Base-by-base conservation (phyloP, 2,329 filamentous ascomycete genomes). In the Zasmidium angulare region DNA sequence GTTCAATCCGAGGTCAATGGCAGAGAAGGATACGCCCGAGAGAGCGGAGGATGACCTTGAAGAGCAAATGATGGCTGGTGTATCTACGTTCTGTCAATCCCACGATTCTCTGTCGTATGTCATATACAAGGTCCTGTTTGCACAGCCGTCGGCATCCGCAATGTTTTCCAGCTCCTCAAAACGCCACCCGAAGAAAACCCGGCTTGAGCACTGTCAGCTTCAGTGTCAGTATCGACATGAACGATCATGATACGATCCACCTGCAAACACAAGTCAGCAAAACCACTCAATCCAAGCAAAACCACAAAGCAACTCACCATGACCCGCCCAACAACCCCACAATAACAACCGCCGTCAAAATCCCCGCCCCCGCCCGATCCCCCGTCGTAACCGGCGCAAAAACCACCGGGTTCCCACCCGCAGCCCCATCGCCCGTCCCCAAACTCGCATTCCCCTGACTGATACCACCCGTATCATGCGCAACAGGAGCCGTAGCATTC, bases 401-500 rank as follows among this genome's bases (percentile, higher is more conserved):
- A 3, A 48, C 26, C 1, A 58, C 50, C 17, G 50, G 49, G 14
- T 54, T 31, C 21, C 56, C 26, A 19, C 46, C 24, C 4, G 46
- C 43, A 21, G 24, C 43, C 17, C 53, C 53, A 24, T 53, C 43
- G 11, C 57, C 47, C 10, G 58, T 62, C 1, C 63, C 62, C 9
- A 54, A 53, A 17, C 46, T 61, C 12, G 62, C 53, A 52, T 64
- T 60, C 7, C 62, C 62, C 11, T 57, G 53, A 22, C 55, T 59
- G 14, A 59, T 61, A 43, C 62, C 62, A 26, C 83, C 83, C 10
- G 76, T 81, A 0, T 69, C 67, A 48, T 79, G 76, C 2, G 78
- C 81, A 2, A 83, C 74, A 2, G 76, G 70, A 2, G 72, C 70
- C 2, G 67, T 63, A 0, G 76, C 69, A 3, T 72, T 59, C 6